Base-by-base conservation (phyloP, 1,284 basidiomycete genomes). In the Ustilago hordei region DNA sequence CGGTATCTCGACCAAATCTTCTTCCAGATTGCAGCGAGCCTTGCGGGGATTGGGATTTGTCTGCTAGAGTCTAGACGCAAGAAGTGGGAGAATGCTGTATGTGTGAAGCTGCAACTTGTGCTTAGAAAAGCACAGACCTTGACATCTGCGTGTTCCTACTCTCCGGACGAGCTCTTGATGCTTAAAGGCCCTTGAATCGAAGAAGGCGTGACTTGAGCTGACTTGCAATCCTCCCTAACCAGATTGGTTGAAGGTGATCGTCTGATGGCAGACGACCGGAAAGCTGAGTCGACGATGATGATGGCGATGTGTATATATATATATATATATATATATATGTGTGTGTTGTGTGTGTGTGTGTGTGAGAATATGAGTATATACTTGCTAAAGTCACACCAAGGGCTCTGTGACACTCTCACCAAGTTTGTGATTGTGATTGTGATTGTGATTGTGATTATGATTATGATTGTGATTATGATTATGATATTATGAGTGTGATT, bases 71-170 rank as follows among this genome's bases (percentile, higher is more conserved):
- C 41, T 13, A 45, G 15, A 23, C 39, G 23, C 32, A 8, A n/a
- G 31, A 35, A 19, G 41, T 57, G 55, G 57, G 19, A 36, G 28
- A 28, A 28, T 1, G 8, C 45, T 34, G 23, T 45, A 45, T 15
- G 32, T 8, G 2, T 23, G 36, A 39, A 45, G 39, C 41, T 19
- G 17, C 15, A 34, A 32, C 39, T 61, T 41, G 59, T 45, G 52
- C 52, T 39, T 50, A 31, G n/a, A 50, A 38, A 54, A 58, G 55
- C 62, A 53, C 62, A 39, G 62, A 57, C 62, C 55, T 58, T 48
- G 55, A 43, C 62, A 58, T 64, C 58, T 58, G 19, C 43, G n/a
- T 19, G n/a, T 19, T 8, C 7, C n/a, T 19, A n/a, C 43, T 7
- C n/a, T 45, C 17, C n/a, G n/a, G 43, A 7, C 43, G 43, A 45